A percentile compares a stretch with the other conserved stretches of the same genome.
These are phyloP conservation scores for Sclerotinia sclerotiorum DNA, from an alignment of 2,329 filamentous ascomycete species.

Conservation along the genomic window DNA sequence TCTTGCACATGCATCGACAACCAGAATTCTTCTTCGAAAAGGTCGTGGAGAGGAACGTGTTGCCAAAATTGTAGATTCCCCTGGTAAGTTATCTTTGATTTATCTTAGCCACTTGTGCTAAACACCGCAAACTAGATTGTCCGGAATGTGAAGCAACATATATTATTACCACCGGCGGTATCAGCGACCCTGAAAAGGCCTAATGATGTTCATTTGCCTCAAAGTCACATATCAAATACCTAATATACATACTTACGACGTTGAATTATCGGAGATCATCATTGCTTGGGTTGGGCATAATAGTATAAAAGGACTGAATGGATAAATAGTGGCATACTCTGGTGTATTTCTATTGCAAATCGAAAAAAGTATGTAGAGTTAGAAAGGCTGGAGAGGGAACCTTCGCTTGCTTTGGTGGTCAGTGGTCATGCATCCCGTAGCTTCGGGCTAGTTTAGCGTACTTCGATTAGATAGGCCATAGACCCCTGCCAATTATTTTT, in stretches of 20 bases:
- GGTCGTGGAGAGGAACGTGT: constrained; percentile 69
- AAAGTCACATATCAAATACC: not conserved
- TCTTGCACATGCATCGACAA: constrained; percentile 67
- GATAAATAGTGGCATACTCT: constrained; percentile 10
- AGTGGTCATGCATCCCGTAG: constrained; percentile 5
- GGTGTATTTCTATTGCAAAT: not conserved
- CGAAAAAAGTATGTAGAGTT: no score
- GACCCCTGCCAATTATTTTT: constrained; percentile 30
- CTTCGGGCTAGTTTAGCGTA: constrained; percentile 27
- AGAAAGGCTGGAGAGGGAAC: not conserved
- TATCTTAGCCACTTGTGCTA: constrained; percentile 12
- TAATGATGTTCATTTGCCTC: constrained; percentile 37
- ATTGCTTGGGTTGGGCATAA: constrained; percentile 3
- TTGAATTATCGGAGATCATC: not conserved
- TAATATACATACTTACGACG: not conserved
- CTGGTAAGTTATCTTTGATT: constrained; percentile 47
- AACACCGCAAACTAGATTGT: constrained; percentile 50
- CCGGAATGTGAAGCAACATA: constrained; percentile 69
- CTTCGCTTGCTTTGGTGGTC: constrained; percentile 15
- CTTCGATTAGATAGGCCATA: constrained; percentile 34
- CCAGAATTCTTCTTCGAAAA: constrained; percentile 64
- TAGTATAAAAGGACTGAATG: constrained; percentile 5
- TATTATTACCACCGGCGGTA: constrained; percentile 67
- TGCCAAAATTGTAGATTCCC: constrained; percentile 67
- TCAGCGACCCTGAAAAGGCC: constrained; percentile 65